Evolutionary conservation across 768 basidiomycete genomes (phyloP).

Genomic region (Leccinum arenicola): DNA sequence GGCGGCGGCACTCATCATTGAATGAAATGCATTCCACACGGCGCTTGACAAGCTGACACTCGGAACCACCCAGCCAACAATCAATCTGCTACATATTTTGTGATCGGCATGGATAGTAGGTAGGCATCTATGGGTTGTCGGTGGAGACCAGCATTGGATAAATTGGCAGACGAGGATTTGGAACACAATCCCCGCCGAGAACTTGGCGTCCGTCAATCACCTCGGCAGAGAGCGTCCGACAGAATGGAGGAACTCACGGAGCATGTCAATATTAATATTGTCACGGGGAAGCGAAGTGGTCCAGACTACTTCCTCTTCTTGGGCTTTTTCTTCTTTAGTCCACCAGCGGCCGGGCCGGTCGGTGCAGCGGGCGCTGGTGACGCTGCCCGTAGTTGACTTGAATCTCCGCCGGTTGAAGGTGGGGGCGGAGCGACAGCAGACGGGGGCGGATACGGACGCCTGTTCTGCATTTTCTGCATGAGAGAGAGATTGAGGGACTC

Average conservation of each 20-base stretch:
- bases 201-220: constrained; percentile 7
- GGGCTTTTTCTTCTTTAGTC: constrained; percentile 79
- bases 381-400: constrained; percentile 30
- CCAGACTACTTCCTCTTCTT: constrained; percentile 68
- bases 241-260: constrained; percentile 12
- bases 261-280: background rate
- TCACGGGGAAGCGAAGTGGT: constrained; percentile 1
- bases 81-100: constrained; percentile 1
- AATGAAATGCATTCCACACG: background rate
- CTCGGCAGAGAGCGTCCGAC: background rate
- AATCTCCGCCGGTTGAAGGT: constrained; percentile 18
- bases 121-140: background rate
- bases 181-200: constrained; percentile 1
- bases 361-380: constrained; percentile 34
- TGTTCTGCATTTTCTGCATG: constrained; percentile 85
- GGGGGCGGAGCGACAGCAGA: constrained; percentile 11
- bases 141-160: constrained; percentile 6
- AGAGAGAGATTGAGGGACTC: constrained; percentile 85
- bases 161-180: constrained; percentile 1
- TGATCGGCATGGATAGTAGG: background rate
- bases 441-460: constrained; percentile 35
- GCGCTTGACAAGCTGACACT: constrained; percentile 1
- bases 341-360: constrained; percentile 45
- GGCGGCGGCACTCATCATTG: background rate
- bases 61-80: background rate